A percentile compares a stretch with the other conserved stretches of the same genome.
phyloP scores from a whole-genome alignment of 495 filamentous ascomycete genomes.

The Neurospora sp. region DNA sequence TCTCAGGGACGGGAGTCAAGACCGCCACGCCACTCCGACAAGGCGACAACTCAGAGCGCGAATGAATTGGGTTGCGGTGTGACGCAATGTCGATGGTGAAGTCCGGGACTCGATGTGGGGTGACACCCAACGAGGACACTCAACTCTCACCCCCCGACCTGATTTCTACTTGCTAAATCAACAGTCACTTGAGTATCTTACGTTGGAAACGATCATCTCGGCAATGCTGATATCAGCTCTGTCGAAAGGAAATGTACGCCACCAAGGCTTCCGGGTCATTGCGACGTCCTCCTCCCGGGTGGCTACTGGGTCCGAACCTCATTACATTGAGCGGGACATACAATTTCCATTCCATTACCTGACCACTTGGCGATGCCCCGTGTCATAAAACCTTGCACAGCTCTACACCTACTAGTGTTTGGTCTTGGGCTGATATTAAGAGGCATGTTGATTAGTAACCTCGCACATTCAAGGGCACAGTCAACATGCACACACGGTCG shows the following conservation, averaged over 20 bases:
- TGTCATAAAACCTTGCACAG: background rate
- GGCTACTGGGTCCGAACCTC: background rate
- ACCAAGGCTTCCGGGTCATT: background rate
- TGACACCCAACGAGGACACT: background rate
- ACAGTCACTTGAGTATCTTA: background rate
- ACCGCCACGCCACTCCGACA: background rate
- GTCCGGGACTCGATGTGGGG: background rate
- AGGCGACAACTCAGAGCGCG: background rate
- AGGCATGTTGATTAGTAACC: background rate
- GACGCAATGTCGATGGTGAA: background rate
- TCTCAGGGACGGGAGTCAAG: background rate
- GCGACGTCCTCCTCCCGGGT: background rate
- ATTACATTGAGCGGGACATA: background rate
- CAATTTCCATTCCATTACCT: background rate
- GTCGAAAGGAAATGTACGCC: background rate
- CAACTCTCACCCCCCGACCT: background rate
- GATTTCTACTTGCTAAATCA: background rate
- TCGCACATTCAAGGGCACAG: background rate
- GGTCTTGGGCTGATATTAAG: background rate
- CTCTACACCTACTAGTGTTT: background rate
- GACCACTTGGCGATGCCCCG: background rate
- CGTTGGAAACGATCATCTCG: background rate
- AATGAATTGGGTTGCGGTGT: background rate
- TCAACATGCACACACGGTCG: background rate
- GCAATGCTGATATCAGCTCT: background rate